A percentile compares a stretch with the other conserved stretches of the same genome.
These are phyloP conservation scores for Blastomyces parvus DNA, from an alignment of 2,329 filamentous ascomycete genomes.

Conservation along the genomic window DNA sequence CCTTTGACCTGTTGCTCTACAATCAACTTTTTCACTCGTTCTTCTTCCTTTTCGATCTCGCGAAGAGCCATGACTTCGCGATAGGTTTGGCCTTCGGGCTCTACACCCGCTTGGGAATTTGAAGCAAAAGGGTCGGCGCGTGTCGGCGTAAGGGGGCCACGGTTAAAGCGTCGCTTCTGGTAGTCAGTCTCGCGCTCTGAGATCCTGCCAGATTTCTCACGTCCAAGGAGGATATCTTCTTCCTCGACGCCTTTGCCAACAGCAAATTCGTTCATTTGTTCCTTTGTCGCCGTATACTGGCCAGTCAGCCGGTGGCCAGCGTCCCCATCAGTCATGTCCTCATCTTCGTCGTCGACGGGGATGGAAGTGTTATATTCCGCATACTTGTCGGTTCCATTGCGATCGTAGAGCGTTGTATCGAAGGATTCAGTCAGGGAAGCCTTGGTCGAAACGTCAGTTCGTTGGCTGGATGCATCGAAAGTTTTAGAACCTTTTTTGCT, in stretches of 20 bases:
- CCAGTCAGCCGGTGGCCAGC: constrained; percentile 74
- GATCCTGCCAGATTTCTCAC: constrained; percentile 85
- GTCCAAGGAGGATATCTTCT: constrained; percentile 75
- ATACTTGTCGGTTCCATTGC: constrained; percentile 67
- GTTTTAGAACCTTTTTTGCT: constrained; percentile 71
- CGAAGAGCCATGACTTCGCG: constrained; percentile 82
- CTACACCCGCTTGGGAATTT: constrained; percentile 57
- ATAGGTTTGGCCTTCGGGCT: constrained; percentile 69
- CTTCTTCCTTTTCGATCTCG: constrained; percentile 88
- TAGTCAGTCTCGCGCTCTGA: constrained; percentile 92
- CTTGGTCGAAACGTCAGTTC: constrained; percentile 75
- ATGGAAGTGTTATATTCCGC: constrained; percentile 87
- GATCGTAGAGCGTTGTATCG: constrained; percentile 80
- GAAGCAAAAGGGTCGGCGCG: constrained; percentile 77
- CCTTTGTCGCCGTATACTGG: constrained; percentile 87
- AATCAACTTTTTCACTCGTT: constrained; percentile 70
- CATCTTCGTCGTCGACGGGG: constrained; percentile 65
- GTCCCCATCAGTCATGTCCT: constrained; percentile 69
- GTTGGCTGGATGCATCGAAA: constrained; percentile 70
- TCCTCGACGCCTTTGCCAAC: constrained; percentile 78
- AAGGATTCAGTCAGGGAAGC: constrained; percentile 78
- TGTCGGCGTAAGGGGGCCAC: constrained; percentile 67
- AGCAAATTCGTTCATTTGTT: constrained; percentile 91
- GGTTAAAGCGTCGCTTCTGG: constrained; percentile 88
- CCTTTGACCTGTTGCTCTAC: constrained; percentile 60